A percentile compares a stretch with the other conserved stretches of the same genome.
These are phyloP conservation scores for Saccharomyces jurei DNA, from an alignment of 805 yeast species.

Conservation along the genomic window DNA sequence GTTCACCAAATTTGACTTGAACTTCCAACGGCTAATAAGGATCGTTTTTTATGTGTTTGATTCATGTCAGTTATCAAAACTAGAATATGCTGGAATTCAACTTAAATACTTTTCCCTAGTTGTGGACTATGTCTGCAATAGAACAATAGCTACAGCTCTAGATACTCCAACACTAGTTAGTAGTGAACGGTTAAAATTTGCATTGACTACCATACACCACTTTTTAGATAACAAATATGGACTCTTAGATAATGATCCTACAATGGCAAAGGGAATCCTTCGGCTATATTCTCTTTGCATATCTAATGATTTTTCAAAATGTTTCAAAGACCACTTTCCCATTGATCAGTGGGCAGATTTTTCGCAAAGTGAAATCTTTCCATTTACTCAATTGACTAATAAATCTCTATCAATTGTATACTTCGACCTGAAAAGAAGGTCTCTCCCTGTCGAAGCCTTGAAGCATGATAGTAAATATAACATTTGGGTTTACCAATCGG, in stretches of 20 bases:
- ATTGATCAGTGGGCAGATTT: conserved; percentile 14
- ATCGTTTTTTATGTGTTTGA: conserved; percentile 19
- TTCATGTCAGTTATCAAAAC: conserved; percentile 7
- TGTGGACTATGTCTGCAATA: conserved; percentile 9
- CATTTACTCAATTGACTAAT: conserved; percentile 7
- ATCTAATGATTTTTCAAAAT: conserved; percentile 4
- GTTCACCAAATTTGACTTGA: conserved; percentile 17
- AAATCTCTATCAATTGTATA: conserved; percentile 15
- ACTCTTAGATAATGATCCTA: conserved; percentile 1
- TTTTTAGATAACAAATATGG: conserved; percentile 10
- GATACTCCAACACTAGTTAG: conserved; percentile 5
- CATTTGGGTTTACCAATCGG: conserved; percentile 7
- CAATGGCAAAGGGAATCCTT: conserved; percentile 16
- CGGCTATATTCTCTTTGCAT: conserved; percentile 17
- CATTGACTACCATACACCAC: conserved; percentile 8
- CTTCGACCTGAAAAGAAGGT: conserved; percentile 20
- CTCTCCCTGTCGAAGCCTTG: conserved; percentile 1
- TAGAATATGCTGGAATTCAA: conserved; percentile 9
- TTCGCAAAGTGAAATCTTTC: neutral
- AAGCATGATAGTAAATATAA: conserved; percentile 3
- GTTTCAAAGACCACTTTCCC: conserved; percentile 15
- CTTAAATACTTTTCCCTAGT: conserved; percentile 12
- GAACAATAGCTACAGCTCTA: conserved; percentile 1
- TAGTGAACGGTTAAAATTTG: conserved; percentile 14
- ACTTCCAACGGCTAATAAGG: conserved; percentile 22